A percentile compares a stretch with the other conserved stretches of the same genome.
phyloP scores from a whole-genome alignment of 2,329 filamentous ascomycete species.

The Elsinoe ampelina region DNA sequence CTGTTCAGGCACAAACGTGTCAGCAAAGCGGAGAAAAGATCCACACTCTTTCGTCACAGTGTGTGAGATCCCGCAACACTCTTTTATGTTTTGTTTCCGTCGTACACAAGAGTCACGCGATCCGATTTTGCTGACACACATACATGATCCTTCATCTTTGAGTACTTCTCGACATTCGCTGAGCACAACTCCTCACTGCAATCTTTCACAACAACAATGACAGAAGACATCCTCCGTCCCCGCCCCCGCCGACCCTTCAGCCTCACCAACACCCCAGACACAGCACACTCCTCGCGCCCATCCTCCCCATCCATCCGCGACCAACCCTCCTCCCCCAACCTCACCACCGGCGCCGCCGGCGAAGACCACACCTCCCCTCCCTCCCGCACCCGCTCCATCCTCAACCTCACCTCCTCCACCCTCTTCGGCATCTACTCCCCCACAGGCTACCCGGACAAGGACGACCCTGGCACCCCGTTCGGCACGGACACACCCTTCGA shows the following conservation, averaged over 20 bases:
- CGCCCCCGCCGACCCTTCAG: slow-evolving; percentile 64
- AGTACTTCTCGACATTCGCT: not conserved
- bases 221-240: slow-evolving; percentile 42
- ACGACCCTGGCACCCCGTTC: slow-evolving; percentile 54
- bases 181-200: not conserved
- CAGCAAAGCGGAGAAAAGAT: slow-evolving; percentile 6
- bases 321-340: slow-evolving; percentile 15
- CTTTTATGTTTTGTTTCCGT: slow-evolving; percentile 6
- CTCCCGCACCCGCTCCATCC: slow-evolving; percentile 62
- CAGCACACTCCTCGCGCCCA: slow-evolving; percentile 21
- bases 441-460: slow-evolving; percentile 45
- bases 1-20: not conserved
- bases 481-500: slow-evolving; percentile 59
- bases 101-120: slow-evolving; percentile 6
- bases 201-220: not conserved
- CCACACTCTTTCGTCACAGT: not conserved
- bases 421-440: slow-evolving; percentile 84
- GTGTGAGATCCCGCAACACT: not conserved
- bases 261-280: slow-evolving; percentile 40
- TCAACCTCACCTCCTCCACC: slow-evolving; percentile 83
- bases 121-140: not conserved
- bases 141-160: not conserved
- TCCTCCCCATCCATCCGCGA: slow-evolving; percentile 24
- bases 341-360: slow-evolving; percentile 15
- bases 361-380: slow-evolving; percentile 34